Conservation (phyloP, 192 early-diverging fungal genomes). For the Ambispora gerdemannii region DNA sequence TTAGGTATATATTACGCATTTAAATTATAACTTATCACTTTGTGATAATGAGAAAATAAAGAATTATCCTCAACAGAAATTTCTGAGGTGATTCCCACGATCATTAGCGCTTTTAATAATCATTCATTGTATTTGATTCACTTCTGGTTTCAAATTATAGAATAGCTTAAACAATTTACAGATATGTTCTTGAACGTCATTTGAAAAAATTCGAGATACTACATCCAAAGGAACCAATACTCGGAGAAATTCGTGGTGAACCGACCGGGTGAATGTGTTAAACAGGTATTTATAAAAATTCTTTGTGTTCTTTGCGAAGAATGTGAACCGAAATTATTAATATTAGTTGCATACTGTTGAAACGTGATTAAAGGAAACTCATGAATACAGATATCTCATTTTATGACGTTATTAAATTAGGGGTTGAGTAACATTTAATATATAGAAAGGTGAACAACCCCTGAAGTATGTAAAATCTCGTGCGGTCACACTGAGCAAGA, state of each 20-base stretch:
- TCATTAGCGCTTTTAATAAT: slow-evolving; percentile 72
- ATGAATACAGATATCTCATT: too few relatives aligned
- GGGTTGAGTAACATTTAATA: background rate
- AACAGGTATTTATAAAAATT: too few relatives aligned
- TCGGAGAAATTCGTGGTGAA: slow-evolving; percentile 77
- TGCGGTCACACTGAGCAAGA: slow-evolving; percentile 45
- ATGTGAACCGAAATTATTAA: too few relatives aligned
- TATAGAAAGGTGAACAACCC: slow-evolving; percentile 37
- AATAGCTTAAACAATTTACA: too few relatives aligned
- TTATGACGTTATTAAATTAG: slow-evolving; percentile 51
- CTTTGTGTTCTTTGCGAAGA: too few relatives aligned
- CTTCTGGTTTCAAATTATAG: background rate
- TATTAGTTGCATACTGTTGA: slow-evolving; percentile 46
- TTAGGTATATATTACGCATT: too few relatives aligned
- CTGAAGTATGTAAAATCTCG: slow-evolving; percentile 44
- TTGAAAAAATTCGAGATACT: slow-evolving; percentile 76
- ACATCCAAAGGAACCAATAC: slow-evolving; percentile 61
- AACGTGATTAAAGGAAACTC: slow-evolving; percentile 65
- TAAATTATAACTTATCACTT: background rate
- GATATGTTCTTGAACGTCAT: slow-evolving; percentile 82
- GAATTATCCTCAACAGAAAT: slow-evolving; percentile 44
- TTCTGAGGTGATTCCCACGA: slow-evolving; percentile 72
- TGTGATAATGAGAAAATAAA: slow-evolving; percentile 43
- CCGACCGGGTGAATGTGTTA: slow-evolving; percentile 67
- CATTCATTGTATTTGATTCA: slow-evolving; percentile 68